Evolutionary conservation across 2,329 filamentous ascomycete genomes (phyloP), one percentile per base, ranked within the genome.

Genomic region (Diaporthe sp.): DNA sequence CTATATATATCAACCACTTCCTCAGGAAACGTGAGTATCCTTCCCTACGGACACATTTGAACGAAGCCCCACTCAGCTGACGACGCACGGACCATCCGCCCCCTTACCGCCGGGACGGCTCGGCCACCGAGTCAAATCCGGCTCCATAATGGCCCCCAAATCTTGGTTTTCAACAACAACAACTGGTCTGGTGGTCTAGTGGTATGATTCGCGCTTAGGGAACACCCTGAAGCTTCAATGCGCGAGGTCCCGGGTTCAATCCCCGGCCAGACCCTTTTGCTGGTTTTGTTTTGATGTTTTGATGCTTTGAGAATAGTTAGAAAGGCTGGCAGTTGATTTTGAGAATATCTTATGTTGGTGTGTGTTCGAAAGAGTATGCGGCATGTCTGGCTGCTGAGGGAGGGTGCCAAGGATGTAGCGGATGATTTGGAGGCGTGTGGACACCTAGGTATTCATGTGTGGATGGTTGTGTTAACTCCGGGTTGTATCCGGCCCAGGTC

Each of bases 171-270:
- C 62, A 67, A 53, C 31, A 67, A 68, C 25, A 19, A 68, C 12
- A 22, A 31, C 19, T 51, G 71, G 71, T 72, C 71, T 72, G 71
- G 71, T 72, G 71, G 71, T 72, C 71, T 72, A 72, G 71, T 65
- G 71, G 71, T 72, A 72, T 72, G 71, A 72, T 72, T 72, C 71
- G 57, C 71, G 71, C 71, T 72, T 72, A 72, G 71, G 71, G 71
- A 6, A 10, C 58, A 72, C 71, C 42, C 71, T 72, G 19, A 53
- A 22, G 42, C 44, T 53, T 53, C 22, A 58, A 4, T 72, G 71
- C 71, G 71, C 57, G 71, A 72, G 71, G 71, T 65, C 71, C 71
- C 71, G 71, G 57, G 65, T 68, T 68, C 65, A 68, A 68, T 68
- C 65, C 65, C 65, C 65, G 65, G 65, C 65, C 65, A 65, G 62